Conservation (phyloP, 176 grass and related monocot species). For the Oryza officinalis region DNA sequence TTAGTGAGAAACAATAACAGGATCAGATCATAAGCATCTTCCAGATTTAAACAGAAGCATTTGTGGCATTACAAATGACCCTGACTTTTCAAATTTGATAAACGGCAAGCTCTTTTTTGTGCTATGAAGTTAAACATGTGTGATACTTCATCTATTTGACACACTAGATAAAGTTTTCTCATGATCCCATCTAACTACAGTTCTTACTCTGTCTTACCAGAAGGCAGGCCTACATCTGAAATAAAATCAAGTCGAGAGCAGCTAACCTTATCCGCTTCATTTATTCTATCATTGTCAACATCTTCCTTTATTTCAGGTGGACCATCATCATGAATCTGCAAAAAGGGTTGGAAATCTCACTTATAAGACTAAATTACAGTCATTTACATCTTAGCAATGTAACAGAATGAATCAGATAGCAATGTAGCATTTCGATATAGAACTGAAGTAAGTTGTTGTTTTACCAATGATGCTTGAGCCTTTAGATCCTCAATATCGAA, state of each 20-base stretch:
- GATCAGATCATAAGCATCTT: not conserved
- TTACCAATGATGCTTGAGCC: constrained; percentile 93
- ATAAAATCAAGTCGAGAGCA: constrained; percentile 12
- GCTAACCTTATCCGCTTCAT: constrained; percentile 58
- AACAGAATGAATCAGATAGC: not conserved
- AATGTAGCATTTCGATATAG: not conserved
- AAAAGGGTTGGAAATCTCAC: constrained; percentile 14
- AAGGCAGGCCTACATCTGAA: constrained; percentile 17
- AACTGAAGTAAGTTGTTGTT: not conserved
- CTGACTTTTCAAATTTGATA: not conserved
- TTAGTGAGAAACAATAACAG: not conserved
- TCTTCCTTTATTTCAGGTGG: constrained; percentile 81
- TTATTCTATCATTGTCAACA: constrained; percentile 49
- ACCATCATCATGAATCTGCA: constrained; percentile 72
- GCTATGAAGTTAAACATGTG: constrained; percentile 7
- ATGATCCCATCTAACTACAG: not conserved
- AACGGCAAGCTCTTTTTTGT: not conserved
- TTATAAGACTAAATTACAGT: constrained; percentile 26
- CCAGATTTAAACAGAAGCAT: constrained; percentile 16
- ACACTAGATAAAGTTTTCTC: not conserved
- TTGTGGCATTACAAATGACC: not conserved
- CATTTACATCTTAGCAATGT: not conserved
- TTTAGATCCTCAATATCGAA: constrained; percentile 99
- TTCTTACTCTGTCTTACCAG: not conserved
- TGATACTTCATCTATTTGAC: constrained; percentile 12